Conservation (phyloP, 1,139 yeast genomes). For the Taiozyma sp. region DNA sequence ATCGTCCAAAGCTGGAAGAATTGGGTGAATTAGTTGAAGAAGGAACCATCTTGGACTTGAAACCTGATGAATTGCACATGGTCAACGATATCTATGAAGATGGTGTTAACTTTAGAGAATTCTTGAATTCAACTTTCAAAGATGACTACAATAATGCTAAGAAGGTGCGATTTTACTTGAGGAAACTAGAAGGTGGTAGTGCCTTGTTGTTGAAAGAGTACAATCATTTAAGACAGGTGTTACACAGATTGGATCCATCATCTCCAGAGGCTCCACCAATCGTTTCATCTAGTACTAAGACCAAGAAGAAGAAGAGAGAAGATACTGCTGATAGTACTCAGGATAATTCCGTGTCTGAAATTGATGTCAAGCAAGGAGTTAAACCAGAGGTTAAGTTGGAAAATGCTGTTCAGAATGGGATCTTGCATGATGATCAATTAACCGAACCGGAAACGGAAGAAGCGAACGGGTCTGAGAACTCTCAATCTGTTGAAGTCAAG, state of each 20-base stretch:
- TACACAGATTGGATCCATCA: constrained; percentile 24
- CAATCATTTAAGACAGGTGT: constrained; percentile 25
- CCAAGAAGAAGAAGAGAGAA: constrained; percentile 12
- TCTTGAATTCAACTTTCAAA: constrained; percentile 18
- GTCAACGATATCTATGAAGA: constrained; percentile 25
- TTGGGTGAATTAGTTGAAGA: constrained; percentile 29
- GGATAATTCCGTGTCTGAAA: neutral
- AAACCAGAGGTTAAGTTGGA: neutral
- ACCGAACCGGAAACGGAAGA: neutral
- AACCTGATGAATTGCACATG: constrained; percentile 39
- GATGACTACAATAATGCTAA: constrained; percentile 17
- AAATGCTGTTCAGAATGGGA: neutral
- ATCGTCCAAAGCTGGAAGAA: constrained; percentile 33
- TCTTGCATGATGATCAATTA: neutral
- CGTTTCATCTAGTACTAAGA: constrained; percentile 16
- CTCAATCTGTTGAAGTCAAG: neutral
- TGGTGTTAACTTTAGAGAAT: constrained; percentile 24
- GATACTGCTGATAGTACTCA: neutral
- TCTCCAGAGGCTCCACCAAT: constrained; percentile 24
- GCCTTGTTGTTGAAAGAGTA: constrained; percentile 27
- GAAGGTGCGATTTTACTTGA: constrained; percentile 35
- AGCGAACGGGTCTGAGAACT: neutral
- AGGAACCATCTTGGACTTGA: constrained; percentile 33
- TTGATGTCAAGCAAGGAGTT: neutral
- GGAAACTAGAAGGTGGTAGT: constrained; percentile 41